Evolutionary conservation across 176 grass and related monocot species (phyloP).

Genomic region (Cenchrus purpureus): DNA sequence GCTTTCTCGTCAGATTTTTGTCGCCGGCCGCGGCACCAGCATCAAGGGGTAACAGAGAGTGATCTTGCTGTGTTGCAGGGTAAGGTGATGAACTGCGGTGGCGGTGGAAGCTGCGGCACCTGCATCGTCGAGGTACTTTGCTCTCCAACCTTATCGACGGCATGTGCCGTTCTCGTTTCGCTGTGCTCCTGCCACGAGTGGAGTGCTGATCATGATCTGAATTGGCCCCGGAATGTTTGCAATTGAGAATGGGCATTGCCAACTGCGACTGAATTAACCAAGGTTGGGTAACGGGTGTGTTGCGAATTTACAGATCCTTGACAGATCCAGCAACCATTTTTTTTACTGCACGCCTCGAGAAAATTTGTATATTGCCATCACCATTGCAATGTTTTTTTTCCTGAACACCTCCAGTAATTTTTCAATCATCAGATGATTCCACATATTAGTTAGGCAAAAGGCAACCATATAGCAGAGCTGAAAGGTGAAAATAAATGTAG

Average conservation of each 20-base stretch:
- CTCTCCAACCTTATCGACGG: not conserved
- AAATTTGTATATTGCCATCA: too few species aligned
- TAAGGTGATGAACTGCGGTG: slow-evolving; percentile 96
- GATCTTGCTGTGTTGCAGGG: slow-evolving; percentile 50
- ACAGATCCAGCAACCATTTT: not conserved
- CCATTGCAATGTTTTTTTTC: too few species aligned
- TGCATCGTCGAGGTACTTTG: slow-evolving; percentile 85
- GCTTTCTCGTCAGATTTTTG: not conserved
- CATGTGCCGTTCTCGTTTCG: not conserved
- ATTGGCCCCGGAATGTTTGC: not conserved
- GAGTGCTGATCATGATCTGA: not conserved
- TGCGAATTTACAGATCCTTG: slow-evolving; percentile 65
- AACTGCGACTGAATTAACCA: slow-evolving; percentile 10
- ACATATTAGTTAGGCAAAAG: not conserved
- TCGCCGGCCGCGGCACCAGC: not conserved
- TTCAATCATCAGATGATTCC: not conserved
- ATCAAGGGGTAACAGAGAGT: not conserved
- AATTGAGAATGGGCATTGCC: not conserved
- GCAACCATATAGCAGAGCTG: not conserved
- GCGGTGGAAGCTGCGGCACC: slow-evolving; percentile 88
- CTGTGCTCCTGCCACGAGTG: too few species aligned
- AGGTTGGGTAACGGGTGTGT: not conserved
- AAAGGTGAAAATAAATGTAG: slow-evolving; percentile 2
- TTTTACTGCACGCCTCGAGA: too few species aligned
- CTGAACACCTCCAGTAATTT: too few species aligned